Conservation (phyloP, 2,329 filamentous ascomycete genomes). For the Fusarium nematophilum region DNA sequence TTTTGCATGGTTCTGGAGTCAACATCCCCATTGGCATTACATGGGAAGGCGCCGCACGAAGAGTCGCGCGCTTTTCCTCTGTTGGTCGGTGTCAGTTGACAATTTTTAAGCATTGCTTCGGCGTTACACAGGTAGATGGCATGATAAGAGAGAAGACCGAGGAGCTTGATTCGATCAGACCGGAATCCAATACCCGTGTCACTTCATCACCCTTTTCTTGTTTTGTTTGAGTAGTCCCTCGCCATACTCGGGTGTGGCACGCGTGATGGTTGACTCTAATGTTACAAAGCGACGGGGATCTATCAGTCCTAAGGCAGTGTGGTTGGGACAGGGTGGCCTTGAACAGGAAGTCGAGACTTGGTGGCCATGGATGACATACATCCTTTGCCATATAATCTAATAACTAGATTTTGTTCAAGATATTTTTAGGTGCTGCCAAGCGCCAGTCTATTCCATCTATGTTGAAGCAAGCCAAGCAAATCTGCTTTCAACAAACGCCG, state of each 20-base stretch:
- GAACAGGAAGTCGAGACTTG: constrained; percentile 14
- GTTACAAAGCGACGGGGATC: constrained; percentile 10
- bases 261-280: constrained; percentile 31
- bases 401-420: constrained; percentile 28
- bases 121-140: constrained; percentile 43
- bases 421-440: neutral
- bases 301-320: constrained; percentile 13
- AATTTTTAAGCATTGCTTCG: constrained; percentile 41
- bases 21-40: constrained; percentile 22
- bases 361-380: constrained; percentile 16
- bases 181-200: constrained; percentile 9
- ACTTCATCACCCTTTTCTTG: constrained; percentile 8
- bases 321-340: constrained; percentile 22
- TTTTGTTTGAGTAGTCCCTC: constrained; percentile 23
- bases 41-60: constrained; percentile 6
- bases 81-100: constrained; percentile 25
- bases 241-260: constrained; percentile 20
- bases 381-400: constrained; percentile 31
- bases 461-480: neutral
- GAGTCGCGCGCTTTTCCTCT: constrained; percentile 21
- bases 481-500: constrained; percentile 19
- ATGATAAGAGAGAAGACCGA: constrained; percentile 20
- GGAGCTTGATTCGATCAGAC: constrained; percentile 13
- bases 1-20: constrained; percentile 43
- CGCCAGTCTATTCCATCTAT: constrained; percentile 10